Percentiles rank a stretch among this genome's conserved stretches.
Conservation (phyloP, 2,329 filamentous ascomycete genomes). For the Trematosphaeria pertusa region DNA sequence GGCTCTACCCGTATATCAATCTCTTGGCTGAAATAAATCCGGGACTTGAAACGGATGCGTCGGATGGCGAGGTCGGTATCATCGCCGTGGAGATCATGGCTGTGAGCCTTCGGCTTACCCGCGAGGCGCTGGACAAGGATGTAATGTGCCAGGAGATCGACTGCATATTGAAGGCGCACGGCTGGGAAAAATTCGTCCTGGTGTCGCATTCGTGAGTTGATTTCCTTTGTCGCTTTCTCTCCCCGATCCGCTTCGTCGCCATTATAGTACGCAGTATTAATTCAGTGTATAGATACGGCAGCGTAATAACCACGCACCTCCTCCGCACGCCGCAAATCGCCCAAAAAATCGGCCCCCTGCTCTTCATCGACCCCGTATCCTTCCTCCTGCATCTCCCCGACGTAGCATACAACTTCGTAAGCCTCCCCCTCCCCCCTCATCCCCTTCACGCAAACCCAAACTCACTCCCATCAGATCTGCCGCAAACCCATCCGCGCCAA, state of each 20-base stretch:
- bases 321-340: conserved; percentile 56
- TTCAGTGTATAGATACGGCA: conserved; percentile 58
- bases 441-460: conserved; percentile 50
- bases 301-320: conserved; percentile 66
- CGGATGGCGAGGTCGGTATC: conserved; percentile 60
- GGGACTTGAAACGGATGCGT: conserved; percentile 17
- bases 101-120: conserved; percentile 65
- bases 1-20: conserved; percentile 65
- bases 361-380: conserved; percentile 67
- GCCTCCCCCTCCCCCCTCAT: conserved; percentile 9
- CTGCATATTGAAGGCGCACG: conserved; percentile 61
- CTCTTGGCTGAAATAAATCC: conserved; percentile 61
- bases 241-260: too few relatives aligned
- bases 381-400: conserved; percentile 70
- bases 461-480: too few relatives aligned
- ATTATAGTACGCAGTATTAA: conserved; percentile 21
- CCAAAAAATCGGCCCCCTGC: conserved; percentile 51
- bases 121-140: conserved; percentile 56
- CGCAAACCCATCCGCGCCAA: conserved; percentile 55
- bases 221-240: too few relatives aligned
- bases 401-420: conserved; percentile 70
- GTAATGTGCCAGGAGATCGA: conserved; percentile 63
- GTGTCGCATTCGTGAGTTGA: conserved; percentile 59
- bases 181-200: conserved; percentile 63
- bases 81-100: conserved; percentile 68